Evolutionary conservation across 257 asterid species (phyloP).

Genomic region (Solanum phureja): DNA sequence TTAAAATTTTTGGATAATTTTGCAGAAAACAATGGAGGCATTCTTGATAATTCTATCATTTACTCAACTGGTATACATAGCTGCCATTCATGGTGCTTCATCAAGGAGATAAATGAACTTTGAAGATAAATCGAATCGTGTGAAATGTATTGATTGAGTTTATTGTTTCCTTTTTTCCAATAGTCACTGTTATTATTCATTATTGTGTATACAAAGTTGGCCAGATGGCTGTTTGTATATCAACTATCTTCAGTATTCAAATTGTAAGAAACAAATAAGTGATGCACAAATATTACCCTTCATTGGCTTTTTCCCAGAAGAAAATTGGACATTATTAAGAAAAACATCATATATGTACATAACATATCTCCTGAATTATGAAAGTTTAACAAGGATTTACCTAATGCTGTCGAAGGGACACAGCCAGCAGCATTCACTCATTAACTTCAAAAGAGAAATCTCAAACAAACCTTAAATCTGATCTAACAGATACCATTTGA

Average conservation of each 20-base stretch:
- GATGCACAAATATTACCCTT: background rate
- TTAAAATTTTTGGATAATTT: background rate
- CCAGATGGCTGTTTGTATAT: background rate
- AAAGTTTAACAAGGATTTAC: background rate
- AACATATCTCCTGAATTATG: background rate
- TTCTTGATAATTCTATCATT: constrained; percentile 68
- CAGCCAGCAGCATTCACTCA: background rate
- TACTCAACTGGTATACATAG: constrained; percentile 67
- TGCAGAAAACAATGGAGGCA: constrained; percentile 94
- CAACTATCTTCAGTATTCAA: background rate
- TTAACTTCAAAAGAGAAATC: background rate
- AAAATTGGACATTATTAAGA: background rate
- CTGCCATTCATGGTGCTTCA: constrained; percentile 58
- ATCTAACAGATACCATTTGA: background rate
- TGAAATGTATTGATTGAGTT: constrained; percentile 2
- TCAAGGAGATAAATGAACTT: constrained; percentile 28
- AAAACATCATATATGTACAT: background rate
- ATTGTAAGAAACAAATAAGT: background rate
- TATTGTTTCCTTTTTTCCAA: background rate
- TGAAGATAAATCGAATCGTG: background rate
- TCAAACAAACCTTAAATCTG: background rate
- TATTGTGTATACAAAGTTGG: constrained; percentile 3
- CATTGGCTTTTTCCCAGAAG: background rate
- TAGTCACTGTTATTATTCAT: background rate
- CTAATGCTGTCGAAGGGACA: background rate